Conservation (phyloP, 331 rosid species). For the Acacia concinna region DNA sequence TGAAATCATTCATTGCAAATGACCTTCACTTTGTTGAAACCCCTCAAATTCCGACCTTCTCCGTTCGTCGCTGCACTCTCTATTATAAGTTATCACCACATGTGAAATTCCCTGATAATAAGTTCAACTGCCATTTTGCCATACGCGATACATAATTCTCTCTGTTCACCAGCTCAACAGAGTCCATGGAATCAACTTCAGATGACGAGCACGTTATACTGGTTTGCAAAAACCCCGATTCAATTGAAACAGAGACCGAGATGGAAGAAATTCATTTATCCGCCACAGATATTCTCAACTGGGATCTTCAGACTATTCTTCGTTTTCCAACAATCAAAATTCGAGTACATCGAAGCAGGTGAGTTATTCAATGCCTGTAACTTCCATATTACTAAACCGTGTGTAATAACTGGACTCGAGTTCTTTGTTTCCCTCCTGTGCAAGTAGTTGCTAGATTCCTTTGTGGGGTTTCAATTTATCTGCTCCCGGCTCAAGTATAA, state of each 20-base stretch:
- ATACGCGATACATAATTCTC: neutral
- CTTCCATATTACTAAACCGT: slow-evolving; percentile 28
- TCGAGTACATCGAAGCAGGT: slow-evolving; percentile 56
- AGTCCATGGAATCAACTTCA: slow-evolving; percentile 46
- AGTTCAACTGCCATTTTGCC: neutral
- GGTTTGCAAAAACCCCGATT: slow-evolving; percentile 41
- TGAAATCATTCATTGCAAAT: too few species aligned
- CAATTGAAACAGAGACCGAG: slow-evolving; percentile 21
- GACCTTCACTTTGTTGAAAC: too few species aligned
- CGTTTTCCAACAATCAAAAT: slow-evolving; percentile 44
- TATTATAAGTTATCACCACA: neutral
- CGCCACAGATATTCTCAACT: slow-evolving; percentile 41
- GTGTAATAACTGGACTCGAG: neutral
- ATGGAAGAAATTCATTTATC: slow-evolving; percentile 44
- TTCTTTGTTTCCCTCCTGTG: neutral
- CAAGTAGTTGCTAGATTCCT: neutral
- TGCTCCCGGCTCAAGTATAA: neutral
- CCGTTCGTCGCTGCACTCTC: too few species aligned
- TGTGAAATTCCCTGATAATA: neutral
- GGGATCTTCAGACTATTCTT: slow-evolving; percentile 56
- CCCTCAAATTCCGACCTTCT: too few species aligned
- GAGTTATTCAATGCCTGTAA: neutral
- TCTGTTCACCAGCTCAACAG: neutral
- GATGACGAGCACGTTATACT: slow-evolving; percentile 51
- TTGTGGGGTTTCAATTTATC: neutral